Evolutionary conservation across 1,284 basidiomycete species (phyloP), one percentile per base, ranked within the genome.

Genomic region (Moesziomyces sp.): DNA sequence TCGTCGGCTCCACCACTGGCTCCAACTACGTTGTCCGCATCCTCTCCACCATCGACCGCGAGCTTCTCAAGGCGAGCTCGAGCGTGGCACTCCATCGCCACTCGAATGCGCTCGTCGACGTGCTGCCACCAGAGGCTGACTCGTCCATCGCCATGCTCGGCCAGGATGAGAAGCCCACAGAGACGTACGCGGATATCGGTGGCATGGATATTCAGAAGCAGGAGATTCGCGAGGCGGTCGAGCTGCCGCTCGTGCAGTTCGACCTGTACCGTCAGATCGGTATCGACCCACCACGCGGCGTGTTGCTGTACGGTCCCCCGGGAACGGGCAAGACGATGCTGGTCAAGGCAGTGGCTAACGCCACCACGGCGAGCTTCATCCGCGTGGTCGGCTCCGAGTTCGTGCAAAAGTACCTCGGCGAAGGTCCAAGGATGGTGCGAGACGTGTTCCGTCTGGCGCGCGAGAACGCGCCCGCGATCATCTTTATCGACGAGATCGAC

Each of bases 261-360:
- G 96, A 99, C 84, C 87, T 99, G 45, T 99, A 99, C 88, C 93
- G 93, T 87, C 98, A 99, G 87, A 99, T 99, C 82, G 97, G 97
- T 81, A 99, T 99, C 77, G 97, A 99, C 87, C 97, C 97, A 24
- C 97, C 94, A 48, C 89, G 94, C 45, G 94, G 94, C 86, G 94
- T 83, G 35, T 86, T 97, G 65, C 88, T 97, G 19, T 96, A 96
- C 83, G 94, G 94, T 5, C 94, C 94, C 48, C 94, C 94, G 81
- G 95, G 95, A 74, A 99, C 96, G 6, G 96, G 96, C 45, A 99
- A 99, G 86, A 99, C 97, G 1, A 98, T 99, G 96, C 87, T 99
- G 66, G 96, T 99, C 65, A 99, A 99, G 85, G 96, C 96, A 16
- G 96, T 99, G 23, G 96, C 96, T 42, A 92, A 97, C 82, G 94